phyloP scores from a whole-genome alignment of 768 basidiomycete species.

The Rhodocollybia butyracea region DNA sequence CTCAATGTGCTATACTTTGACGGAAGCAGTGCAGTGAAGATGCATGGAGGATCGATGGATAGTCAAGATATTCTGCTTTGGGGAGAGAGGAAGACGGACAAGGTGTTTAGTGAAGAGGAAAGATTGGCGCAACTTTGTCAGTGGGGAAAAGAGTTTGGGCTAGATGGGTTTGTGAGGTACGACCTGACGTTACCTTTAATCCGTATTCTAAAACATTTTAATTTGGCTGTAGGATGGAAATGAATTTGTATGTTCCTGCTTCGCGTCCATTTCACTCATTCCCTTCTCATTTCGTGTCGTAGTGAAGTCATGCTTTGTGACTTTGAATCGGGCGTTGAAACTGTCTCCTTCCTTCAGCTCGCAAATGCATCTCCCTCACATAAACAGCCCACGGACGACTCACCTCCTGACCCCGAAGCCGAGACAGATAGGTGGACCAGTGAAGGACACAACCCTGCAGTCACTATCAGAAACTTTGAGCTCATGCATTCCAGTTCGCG shows the following conservation, averaged over 20 bases:
- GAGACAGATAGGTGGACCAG: slow-evolving; percentile 10
- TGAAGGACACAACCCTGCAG: background rate
- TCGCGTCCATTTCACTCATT: background rate
- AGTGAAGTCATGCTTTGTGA: slow-evolving; percentile 50
- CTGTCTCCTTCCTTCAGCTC: slow-evolving; percentile 38
- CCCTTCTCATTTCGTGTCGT: background rate
- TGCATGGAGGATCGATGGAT: slow-evolving; percentile 38
- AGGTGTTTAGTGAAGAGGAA: slow-evolving; percentile 24
- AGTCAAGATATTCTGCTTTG: slow-evolving; percentile 46
- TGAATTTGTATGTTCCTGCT: slow-evolving; percentile 38
- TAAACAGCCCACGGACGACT: background rate
- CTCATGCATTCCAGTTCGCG: background rate
- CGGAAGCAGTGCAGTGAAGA: slow-evolving; percentile 45
- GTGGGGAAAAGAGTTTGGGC: slow-evolving; percentile 35
- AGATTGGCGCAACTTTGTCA: slow-evolving; percentile 38
- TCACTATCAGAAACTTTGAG: background rate
- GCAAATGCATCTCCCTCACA: slow-evolving; percentile 1
- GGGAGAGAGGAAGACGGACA: slow-evolving; percentile 24
- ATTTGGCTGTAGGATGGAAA: slow-evolving; percentile 38
- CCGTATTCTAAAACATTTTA: slow-evolving; percentile 10
- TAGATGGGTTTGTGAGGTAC: slow-evolving; percentile 49
- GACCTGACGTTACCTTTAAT: background rate
- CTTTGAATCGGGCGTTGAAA: slow-evolving; percentile 36
- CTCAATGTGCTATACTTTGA: slow-evolving; percentile 51
- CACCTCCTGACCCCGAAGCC: background rate